A percentile compares a stretch with the other conserved stretches of the same genome.
These are phyloP conservation scores for Camelina sativa DNA, from an alignment of 345 rosid genomes.

Conservation along the genomic window DNA sequence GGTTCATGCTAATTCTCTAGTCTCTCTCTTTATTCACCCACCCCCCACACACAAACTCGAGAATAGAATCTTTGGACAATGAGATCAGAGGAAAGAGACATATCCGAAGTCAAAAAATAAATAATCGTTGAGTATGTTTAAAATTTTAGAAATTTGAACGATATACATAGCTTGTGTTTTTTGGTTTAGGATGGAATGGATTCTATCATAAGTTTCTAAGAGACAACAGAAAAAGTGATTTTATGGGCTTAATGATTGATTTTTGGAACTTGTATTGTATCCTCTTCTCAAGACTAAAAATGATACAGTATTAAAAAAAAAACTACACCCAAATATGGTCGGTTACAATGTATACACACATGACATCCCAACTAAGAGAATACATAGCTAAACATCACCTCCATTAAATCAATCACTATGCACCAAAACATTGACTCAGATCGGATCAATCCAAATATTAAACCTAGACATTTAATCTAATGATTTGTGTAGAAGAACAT, in stretches of 20 bases:
- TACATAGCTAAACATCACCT: too few species aligned
- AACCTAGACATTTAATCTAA: too few species aligned
- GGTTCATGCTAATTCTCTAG: constrained; percentile 30
- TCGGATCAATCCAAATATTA: too few species aligned
- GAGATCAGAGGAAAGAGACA: constrained; percentile 31
- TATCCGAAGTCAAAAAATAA: not conserved
- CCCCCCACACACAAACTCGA: constrained; percentile 16
- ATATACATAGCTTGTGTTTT: not conserved
- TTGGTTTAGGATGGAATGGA: not conserved
- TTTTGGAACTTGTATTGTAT: not conserved
- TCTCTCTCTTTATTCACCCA: constrained; percentile 30
- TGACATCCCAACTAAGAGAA: too few species aligned
- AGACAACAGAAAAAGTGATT: not conserved
- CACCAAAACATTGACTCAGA: not conserved
- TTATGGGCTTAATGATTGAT: not conserved
- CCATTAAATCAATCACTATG: not conserved
- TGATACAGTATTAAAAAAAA: not conserved
- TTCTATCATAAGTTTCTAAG: not conserved
- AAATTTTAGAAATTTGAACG: not conserved
- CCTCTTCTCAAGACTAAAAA: not conserved
- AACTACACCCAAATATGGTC: too few species aligned
- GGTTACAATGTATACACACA: too few species aligned
- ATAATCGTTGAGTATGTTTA: not conserved
- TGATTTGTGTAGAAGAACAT: too few species aligned
- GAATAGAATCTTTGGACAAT: not conserved